Conservation (phyloP, 345 rosid genomes). For the Balakata baccata region DNA sequence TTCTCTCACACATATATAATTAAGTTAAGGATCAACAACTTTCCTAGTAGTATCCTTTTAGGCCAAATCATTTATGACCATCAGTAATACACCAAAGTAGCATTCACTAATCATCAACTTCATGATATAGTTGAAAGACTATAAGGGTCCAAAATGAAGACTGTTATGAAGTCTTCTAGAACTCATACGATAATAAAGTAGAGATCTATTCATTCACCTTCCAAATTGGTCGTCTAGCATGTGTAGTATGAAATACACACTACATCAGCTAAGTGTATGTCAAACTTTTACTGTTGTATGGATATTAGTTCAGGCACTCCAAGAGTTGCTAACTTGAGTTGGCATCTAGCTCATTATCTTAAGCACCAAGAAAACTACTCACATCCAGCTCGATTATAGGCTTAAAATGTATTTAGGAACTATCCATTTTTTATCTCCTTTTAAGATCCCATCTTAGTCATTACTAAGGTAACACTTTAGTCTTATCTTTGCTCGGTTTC, state of each 20-base stretch:
- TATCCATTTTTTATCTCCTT: background rate
- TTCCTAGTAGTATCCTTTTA: background rate
- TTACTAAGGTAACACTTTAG: background rate
- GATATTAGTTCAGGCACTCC: background rate
- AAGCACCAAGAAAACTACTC: background rate
- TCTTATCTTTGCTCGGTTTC: constrained; percentile 3
- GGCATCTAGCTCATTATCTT: no score
- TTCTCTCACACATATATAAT: background rate
- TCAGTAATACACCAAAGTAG: background rate
- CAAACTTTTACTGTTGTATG: background rate
- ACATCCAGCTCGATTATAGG: background rate
- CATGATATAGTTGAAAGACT: background rate
- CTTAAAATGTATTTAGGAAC: background rate
- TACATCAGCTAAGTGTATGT: no score
- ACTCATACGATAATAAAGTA: constrained; percentile 7
- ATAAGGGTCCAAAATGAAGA: background rate
- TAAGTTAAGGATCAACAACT: background rate
- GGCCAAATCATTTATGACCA: background rate
- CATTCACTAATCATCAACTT: background rate
- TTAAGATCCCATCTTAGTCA: background rate
- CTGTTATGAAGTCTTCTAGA: background rate
- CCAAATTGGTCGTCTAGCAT: background rate
- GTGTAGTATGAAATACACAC: background rate
- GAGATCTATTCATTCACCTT: background rate
- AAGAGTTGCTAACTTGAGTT: background rate